phyloP scores from a whole-genome alignment of 352 stramenopile genomes.

The Globisporangium paddicum region DNA sequence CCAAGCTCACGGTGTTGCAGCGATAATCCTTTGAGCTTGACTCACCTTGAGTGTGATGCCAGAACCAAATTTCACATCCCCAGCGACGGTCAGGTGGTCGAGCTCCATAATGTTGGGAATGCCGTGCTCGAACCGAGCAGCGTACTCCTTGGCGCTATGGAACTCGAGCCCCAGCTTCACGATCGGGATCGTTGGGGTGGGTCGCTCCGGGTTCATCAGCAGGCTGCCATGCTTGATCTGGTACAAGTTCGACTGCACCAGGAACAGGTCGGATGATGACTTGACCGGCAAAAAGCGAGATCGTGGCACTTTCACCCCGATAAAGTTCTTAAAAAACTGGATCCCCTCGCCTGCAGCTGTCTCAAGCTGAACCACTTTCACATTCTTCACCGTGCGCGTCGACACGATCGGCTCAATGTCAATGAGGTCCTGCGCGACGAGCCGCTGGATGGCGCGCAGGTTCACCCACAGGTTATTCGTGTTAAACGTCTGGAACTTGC shows the following conservation, averaged over 20 bases:
- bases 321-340: constrained; percentile 97
- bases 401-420: constrained; percentile 96
- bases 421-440: constrained; percentile 96
- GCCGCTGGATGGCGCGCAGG: constrained; percentile 94
- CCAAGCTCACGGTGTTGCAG: neutral
- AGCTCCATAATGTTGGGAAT: constrained; percentile 93
- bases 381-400: constrained; percentile 94
- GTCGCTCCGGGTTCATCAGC: constrained; percentile 81
- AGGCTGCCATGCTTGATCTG: constrained; percentile 91
- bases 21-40: constrained; percentile 4
- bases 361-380: constrained; percentile 93
- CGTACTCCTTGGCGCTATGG: constrained; percentile 86
- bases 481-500: constrained; percentile 98
- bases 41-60: constrained; percentile 89
- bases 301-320: constrained; percentile 94
- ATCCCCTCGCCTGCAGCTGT: constrained; percentile 97
- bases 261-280: constrained; percentile 97
- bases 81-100: constrained; percentile 91
- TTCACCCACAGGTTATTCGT: constrained; percentile 99
- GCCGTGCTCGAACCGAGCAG: constrained; percentile 77
- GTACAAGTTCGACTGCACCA: constrained; percentile 93
- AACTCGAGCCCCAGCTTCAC: constrained; percentile 93
- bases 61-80: constrained; percentile 91
- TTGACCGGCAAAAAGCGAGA: constrained; percentile 98
- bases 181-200: constrained; percentile 85